Conservation (phyloP, 768 basidiomycete genomes). For the Lactarius sp. region DNA sequence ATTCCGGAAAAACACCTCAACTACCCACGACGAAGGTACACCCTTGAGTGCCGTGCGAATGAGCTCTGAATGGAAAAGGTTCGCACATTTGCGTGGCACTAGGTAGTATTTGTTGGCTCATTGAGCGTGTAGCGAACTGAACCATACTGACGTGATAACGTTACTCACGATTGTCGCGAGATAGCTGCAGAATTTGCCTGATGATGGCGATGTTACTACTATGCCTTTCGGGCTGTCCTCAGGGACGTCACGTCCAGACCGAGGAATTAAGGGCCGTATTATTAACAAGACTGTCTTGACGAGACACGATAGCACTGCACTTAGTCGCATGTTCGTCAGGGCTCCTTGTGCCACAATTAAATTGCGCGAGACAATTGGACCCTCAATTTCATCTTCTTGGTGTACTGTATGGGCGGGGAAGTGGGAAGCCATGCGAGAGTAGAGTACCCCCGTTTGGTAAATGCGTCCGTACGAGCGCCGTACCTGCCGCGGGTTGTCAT, state of each 20-base stretch:
- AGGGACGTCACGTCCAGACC: neutral
- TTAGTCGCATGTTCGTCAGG: constrained; percentile 48
- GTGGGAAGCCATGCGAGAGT: neutral
- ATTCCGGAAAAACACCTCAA: constrained; percentile 40
- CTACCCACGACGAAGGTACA: constrained; percentile 45
- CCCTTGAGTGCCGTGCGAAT: constrained; percentile 38
- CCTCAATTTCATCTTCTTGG: neutral
- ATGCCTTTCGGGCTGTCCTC: constrained; percentile 10
- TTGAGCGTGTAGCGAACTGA: neutral
- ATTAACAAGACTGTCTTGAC: constrained; percentile 44
- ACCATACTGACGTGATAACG: constrained; percentile 38
- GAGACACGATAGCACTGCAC: constrained; percentile 48
- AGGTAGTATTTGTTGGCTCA: neutral
- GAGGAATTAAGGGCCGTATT: constrained; percentile 21
- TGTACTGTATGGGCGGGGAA: neutral
- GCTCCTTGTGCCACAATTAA: constrained; percentile 27
- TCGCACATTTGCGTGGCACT: constrained; percentile 36
- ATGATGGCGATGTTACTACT: constrained; percentile 49
- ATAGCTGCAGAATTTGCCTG: constrained; percentile 43
- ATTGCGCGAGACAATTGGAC: too few species aligned
- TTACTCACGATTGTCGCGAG: constrained; percentile 46
- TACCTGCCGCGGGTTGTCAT: constrained; percentile 33
- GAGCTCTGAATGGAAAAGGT: constrained; percentile 39
- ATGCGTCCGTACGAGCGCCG: constrained; percentile 43
- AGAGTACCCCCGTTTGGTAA: constrained; percentile 40